These are phyloP conservation scores for Phytophthora tentaculata DNA, from an alignment of 352 stramenopile genomes.

Conservation along the genomic window DNA sequence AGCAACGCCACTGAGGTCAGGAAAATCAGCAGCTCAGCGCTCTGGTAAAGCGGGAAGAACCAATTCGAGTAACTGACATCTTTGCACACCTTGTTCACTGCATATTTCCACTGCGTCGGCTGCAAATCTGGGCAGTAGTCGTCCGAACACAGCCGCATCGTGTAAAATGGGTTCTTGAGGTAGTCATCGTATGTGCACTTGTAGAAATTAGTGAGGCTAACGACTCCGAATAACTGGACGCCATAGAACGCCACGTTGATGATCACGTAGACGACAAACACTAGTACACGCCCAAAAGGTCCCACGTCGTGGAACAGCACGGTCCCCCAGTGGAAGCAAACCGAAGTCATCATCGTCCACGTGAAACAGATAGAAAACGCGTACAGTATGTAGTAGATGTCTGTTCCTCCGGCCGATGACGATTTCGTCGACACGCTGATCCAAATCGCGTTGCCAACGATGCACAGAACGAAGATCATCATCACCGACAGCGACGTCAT, in stretches of 20 bases:
- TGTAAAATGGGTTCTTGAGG: conserved; percentile 84
- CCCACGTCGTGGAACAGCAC: conserved; percentile 76
- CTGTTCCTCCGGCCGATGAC: conserved; percentile 47
- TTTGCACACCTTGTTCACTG: conserved; percentile 65
- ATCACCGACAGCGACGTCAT: conserved; percentile 83
- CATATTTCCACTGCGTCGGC: conserved; percentile 83
- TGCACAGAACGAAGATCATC: conserved; percentile 73
- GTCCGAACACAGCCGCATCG: conserved; percentile 62
- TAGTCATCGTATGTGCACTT: conserved; percentile 91
- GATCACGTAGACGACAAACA: conserved; percentile 68
- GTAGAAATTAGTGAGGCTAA: conserved; percentile 80
- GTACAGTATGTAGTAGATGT: conserved; percentile 79
- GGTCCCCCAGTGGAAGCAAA: conserved; percentile 86
- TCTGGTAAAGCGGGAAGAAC: conserved; percentile 64
- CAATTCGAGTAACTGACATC: conserved; percentile 68
- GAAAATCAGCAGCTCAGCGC: conserved; percentile 67
- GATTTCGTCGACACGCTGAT: conserved; percentile 72
- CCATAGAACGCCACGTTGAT: conserved; percentile 74
- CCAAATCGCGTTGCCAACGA: conserved; percentile 84
- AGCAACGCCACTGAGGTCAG: conserved; percentile 63
- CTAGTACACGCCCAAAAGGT: conserved; percentile 52
- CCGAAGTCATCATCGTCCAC: conserved; percentile 89
- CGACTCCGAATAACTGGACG: conserved; percentile 68
- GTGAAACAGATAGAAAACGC: conserved; percentile 74
- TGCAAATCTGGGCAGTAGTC: conserved; percentile 86